phyloP scores from a whole-genome alignment of 345 rosid genomes.

The Eucalyptus dawsonii region DNA sequence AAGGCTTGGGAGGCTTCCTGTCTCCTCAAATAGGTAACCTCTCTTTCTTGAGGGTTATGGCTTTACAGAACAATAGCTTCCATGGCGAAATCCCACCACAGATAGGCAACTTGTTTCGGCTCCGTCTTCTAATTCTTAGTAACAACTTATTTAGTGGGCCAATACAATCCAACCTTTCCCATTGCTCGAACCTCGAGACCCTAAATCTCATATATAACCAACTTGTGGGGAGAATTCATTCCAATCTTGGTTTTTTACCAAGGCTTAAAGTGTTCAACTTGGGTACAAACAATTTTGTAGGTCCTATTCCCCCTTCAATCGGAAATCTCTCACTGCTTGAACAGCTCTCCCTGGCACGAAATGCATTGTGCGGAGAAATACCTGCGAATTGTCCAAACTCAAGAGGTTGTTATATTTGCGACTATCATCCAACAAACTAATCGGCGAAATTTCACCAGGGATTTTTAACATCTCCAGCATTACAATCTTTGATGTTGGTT shows the following conservation, averaged over 20 bases:
- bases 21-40: too few species aligned
- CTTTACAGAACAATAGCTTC: too few species aligned
- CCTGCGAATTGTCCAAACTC: neutral
- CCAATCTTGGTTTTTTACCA: neutral
- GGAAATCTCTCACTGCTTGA: neutral
- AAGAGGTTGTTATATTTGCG: neutral
- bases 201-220: neutral
- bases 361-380: rapidly evolving
- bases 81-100: neutral
- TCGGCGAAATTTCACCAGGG: rapidly evolving
- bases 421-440: neutral
- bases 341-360: rapidly evolving
- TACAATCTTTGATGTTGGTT: rapidly evolving
- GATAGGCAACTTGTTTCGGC: neutral
- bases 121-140: neutral
- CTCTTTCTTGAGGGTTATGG: too few species aligned
- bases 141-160: neutral
- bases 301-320: neutral
- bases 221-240: neutral
- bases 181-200: rapidly evolving
- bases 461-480: neutral
- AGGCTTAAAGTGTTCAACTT: neutral
- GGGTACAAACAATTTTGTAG: neutral
- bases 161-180: neutral
- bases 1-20: too few species aligned